Evolutionary conservation across 768 basidiomycete species (phyloP), one percentile per base, ranked within the genome.

Genomic region (Macrolepiota albuminosa): DNA sequence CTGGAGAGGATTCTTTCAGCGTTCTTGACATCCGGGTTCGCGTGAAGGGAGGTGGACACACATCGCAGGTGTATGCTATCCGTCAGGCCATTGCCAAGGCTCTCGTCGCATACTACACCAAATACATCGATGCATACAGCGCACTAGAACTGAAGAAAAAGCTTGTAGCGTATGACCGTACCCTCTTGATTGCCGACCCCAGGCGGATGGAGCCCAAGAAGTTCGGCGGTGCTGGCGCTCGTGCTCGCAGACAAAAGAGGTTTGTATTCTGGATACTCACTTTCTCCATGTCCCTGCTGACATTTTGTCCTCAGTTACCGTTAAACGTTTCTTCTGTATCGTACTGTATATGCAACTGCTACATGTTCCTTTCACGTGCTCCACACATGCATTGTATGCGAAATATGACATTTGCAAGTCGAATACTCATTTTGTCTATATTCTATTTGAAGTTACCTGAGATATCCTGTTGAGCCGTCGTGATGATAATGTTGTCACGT

Each of bases 201-300:
- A 87, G 97, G 79, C 89, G 96, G 81, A 92, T 91, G 89, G 96
- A 98, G 76, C 96, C 96, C 69, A 98, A 98, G 88, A 97, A 96
- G 80, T 98, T 98, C 75, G 96, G 95, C 84, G 95, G 95, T 82
- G 84, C 82, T 75, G 95, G 95, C 87, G 95, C 95, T 66, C 93
- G 95, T 84, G 94, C 95, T 61, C 91, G 95, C 81, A 89, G 95
- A 78, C 95, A 97, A 83, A 97, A 96, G 84, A 92, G 89, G 93
- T 94, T 26, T 69, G 36, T 29, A 13, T 59, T 45, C 40, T 47
- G 47, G 42, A n/a, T n/a, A 48, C 18, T 50, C 36, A 2, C 46
- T 24, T 54, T 33, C 40, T 7, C 48, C 26, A 11, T 21, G 49
- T 16, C 52, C 34, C 26, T 57, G 10, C 57, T 67, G 31, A 42